Percentiles rank a stretch among this genome's conserved stretches.
phyloP scores from a whole-genome alignment of 83 land plant species.

The Diphasiastrum complanatum region DNA sequence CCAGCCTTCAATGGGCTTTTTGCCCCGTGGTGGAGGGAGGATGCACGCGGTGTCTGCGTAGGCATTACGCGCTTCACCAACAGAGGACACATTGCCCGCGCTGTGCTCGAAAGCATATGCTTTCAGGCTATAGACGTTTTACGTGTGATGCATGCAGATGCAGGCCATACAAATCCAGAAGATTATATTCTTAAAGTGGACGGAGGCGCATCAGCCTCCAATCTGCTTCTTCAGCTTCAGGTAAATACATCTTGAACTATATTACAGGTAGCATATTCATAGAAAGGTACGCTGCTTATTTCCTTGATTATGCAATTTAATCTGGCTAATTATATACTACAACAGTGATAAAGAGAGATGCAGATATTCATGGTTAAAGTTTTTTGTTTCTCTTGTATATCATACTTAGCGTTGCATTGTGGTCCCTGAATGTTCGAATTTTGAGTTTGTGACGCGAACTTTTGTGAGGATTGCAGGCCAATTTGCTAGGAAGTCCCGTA shows the following conservation, averaged over 20 bases:
- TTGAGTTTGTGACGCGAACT: not conserved
- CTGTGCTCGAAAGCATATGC: conserved; percentile 94
- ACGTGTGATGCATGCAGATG: conserved; percentile 79
- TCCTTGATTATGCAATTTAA: not conserved
- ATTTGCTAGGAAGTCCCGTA: conserved; percentile 76
- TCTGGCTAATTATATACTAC: not conserved
- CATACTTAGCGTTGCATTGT: too few species aligned
- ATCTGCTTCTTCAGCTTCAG: conserved; percentile 92
- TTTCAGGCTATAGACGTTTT: conserved; percentile 92
- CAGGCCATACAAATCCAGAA: conserved; percentile 39
- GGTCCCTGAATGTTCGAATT: not conserved
- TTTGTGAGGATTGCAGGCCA: conserved; percentile 67
- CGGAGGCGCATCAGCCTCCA: conserved; percentile 95
- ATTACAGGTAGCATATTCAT: not conserved
- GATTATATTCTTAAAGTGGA: conserved; percentile 83
- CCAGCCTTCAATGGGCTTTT: conserved; percentile 98
- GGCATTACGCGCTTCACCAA: conserved; percentile 89
- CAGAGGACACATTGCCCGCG: conserved; percentile 86
- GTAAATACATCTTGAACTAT: conserved; percentile 39
- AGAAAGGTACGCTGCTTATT: too few species aligned
- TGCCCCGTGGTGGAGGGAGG: conserved; percentile 99
- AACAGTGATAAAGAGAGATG: not conserved
- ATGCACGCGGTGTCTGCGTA: conserved; percentile 87
- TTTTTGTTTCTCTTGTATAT: too few species aligned
- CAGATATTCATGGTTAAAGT: too few species aligned